These are phyloP conservation scores for Amanita molliuscula DNA, from an alignment of 768 basidiomycete genomes.

Conservation along the genomic window DNA sequence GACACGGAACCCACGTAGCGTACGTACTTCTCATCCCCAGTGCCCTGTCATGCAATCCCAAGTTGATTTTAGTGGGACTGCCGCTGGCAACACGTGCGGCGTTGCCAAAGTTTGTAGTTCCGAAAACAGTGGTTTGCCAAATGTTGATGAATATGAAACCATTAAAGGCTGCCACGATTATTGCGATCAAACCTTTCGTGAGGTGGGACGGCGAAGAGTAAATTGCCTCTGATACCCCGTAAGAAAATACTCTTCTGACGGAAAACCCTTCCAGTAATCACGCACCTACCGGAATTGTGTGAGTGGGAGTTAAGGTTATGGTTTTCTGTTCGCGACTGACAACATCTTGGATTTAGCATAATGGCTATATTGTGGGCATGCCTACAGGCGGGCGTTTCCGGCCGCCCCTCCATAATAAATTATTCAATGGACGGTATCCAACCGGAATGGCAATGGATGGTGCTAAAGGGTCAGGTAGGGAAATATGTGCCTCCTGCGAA, in stretches of 20 bases:
- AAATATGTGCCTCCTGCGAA: too few relatives aligned
- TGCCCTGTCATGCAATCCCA: not conserved
- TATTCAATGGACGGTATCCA: too few relatives aligned
- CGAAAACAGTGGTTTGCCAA: not conserved
- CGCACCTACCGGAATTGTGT: not conserved
- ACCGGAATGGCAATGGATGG: too few relatives aligned
- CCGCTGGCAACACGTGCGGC: not conserved
- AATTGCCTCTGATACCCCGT: not conserved
- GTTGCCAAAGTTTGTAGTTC: not conserved
- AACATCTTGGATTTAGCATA: not conserved
- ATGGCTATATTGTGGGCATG: not conserved
- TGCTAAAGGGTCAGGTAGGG: not conserved
- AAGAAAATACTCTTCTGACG: not conserved
- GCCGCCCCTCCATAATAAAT: not conserved
- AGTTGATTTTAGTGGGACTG: not conserved
- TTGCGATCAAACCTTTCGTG: not conserved
- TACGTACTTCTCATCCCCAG: not conserved
- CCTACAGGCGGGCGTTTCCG: not conserved
- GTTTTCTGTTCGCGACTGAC: not conserved
- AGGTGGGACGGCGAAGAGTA: not conserved
- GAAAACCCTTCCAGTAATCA: not conserved
- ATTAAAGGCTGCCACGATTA: not conserved
- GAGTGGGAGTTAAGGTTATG: not conserved
- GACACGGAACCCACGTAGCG: not conserved
- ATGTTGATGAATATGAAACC: not conserved